Base-by-base conservation (phyloP, 139 green algal genomes). In the Spirogloea muscicola region DNA sequence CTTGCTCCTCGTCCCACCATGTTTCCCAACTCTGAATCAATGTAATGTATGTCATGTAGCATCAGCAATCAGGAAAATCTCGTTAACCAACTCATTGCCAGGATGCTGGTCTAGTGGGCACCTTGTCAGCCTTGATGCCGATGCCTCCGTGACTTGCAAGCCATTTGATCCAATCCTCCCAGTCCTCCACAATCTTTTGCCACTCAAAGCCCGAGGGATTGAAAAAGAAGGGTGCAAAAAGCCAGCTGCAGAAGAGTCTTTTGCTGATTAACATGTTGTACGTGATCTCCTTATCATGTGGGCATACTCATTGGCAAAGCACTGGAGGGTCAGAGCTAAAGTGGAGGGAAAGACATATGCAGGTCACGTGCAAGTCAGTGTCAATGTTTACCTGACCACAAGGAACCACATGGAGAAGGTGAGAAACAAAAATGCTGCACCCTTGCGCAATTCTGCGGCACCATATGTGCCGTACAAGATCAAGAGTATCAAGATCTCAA, bases 161-260 rank as follows among this genome's bases (percentile, higher is more conserved):
- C 73, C 73, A 81, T 7, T 10, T 29, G 1, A 39, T 37, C 31
- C 48, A 81, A 7, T 81, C 73, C 55, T 81, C 48, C 33, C 34
- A 81, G 48, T 81, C 73, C 5, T 81, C 62, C 7, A 74, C n/a
- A 29, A 25, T 76, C 67, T 82, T 82, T 21, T 75, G 67, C 75
- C 75, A 82, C 42, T 82, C 75, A 36, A 82, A 79, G 1, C 75
- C 75, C 27, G 74, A 71, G 13, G 75, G 75, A 43, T 82, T 82
- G 51, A 82, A 79, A 10, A 79, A n/a, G 67, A 82, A 82, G 41
- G 75, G 75, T 0, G n/a, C 75, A 21, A 82, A 31, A 21, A 82
- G 55, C 75, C 75, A 82, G 44, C 66, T 18, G 33, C 59, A 62
- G n/a, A n/a, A n/a, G n/a, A n/a, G n/a, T n/a, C n/a, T n/a, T n/a